Conservation (phyloP, 2,329 filamentous ascomycete species). For the Hypoxylon sp. region DNA sequence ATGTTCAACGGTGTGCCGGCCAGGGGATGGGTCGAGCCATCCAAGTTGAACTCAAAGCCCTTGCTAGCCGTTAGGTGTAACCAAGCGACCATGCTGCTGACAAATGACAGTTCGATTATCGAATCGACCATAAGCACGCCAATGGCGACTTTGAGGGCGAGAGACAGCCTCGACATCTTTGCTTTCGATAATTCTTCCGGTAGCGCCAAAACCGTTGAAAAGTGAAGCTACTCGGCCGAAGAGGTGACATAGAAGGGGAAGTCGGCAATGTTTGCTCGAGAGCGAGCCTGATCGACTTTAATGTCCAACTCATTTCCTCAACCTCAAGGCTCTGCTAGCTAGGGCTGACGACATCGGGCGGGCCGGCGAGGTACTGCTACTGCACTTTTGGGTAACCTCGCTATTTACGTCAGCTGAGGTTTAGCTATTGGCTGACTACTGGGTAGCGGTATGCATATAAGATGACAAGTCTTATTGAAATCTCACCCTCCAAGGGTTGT, state of each 20-base stretch:
- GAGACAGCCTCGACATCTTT: slow-evolving; percentile 33
- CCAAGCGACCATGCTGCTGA: slow-evolving; percentile 56
- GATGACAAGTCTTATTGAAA: slow-evolving; percentile 14
- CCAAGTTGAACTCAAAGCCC: slow-evolving; percentile 46
- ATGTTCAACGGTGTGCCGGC: slow-evolving; percentile 50
- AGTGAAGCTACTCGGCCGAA: slow-evolving; percentile 1
- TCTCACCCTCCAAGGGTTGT: slow-evolving; percentile 30
- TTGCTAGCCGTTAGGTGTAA: slow-evolving; percentile 51
- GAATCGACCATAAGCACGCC: slow-evolving; percentile 54
- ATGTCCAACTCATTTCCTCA: slow-evolving; percentile 15
- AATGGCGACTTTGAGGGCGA: slow-evolving; percentile 46
- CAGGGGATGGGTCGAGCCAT: slow-evolving; percentile 46
- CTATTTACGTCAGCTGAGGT: slow-evolving; percentile 33
- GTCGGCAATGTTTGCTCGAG: background rate
- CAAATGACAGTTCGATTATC: slow-evolving; percentile 55
- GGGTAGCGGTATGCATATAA: slow-evolving; percentile 25
- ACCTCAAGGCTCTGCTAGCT: slow-evolving; percentile 22
- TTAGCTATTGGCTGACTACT: slow-evolving; percentile 14
- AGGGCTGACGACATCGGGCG: slow-evolving; percentile 33
- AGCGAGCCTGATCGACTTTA: slow-evolving; percentile 32
- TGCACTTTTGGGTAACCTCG: slow-evolving; percentile 16
- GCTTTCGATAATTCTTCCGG: slow-evolving; percentile 2
- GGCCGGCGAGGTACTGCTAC: slow-evolving; percentile 5
- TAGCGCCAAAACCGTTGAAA: slow-evolving; percentile 2
- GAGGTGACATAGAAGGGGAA: slow-evolving; percentile 3